These are phyloP conservation scores for Salix koriyanagi DNA, from an alignment of 345 rosid genomes.

Conservation along the genomic window DNA sequence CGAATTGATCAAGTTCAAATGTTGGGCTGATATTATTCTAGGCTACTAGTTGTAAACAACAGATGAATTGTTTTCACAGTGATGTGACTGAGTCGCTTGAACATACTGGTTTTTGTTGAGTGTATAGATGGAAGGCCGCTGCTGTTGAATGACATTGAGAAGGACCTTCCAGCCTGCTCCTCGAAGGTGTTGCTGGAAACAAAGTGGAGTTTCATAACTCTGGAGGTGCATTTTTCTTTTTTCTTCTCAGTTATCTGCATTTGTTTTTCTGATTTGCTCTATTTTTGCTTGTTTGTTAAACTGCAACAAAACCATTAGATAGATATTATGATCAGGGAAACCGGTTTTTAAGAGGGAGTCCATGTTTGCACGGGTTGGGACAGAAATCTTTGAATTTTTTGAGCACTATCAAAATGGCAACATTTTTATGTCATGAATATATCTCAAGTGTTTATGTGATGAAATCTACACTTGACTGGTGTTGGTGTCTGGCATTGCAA, in stretches of 20 bases:
- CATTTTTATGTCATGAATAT: no score
- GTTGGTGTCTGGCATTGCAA: no score
- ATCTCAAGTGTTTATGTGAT: no score
- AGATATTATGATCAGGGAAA: no score
- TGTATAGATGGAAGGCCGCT: conserved; percentile 58
- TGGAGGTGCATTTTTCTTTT: conserved; percentile 44
- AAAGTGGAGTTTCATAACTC: conserved; percentile 88
- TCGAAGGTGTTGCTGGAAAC: conserved; percentile 49
- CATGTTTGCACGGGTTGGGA: no score
- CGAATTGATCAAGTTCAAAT: neutral
- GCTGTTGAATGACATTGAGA: conserved; percentile 54
- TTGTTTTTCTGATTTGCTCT: neutral
- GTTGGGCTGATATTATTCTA: neutral
- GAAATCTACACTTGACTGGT: no score
- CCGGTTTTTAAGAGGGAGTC: no score
- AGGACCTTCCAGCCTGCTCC: conserved; percentile 63
- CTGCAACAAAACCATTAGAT: no score
- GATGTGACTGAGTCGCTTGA: neutral
- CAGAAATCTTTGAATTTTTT: no score
- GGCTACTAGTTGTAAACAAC: no score
- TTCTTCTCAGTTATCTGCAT: neutral
- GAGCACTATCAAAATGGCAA: no score
- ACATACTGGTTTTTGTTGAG: neutral
- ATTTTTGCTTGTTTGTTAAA: neutral
- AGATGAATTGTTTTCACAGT: neutral